Evolutionary conservation across 176 grass and related monocot genomes (phyloP), one percentile per base, ranked within the genome.

Genomic region (Ensete glaucum): DNA sequence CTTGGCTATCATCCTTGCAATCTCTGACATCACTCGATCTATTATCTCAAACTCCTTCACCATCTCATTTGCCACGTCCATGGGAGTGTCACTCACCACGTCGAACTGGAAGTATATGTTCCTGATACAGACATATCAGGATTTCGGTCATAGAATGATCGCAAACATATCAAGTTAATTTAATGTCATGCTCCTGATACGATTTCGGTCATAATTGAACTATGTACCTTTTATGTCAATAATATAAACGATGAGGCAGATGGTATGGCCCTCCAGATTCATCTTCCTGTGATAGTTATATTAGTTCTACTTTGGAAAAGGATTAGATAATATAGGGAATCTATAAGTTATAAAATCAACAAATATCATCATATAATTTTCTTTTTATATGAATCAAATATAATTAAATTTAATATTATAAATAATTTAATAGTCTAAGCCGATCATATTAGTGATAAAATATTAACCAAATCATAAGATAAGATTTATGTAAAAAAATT

Each of bases 81-180:
- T 81, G 16, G 90, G 88, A 1, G 95, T 99, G 72, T 99, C 95
- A 68, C 72, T 78, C 7, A 14, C 57, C 11, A 87, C 50, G 62
- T 99, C 88, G 77, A 94, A 99, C 29, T 90, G 95, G 64, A 99
- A 94, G 78, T 99, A 94, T 76, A 99, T 99, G 84, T 91, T 94
- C 50, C 86, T n/a, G n/a, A n/a, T n/a, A n/a, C n/a, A n/a, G n/a
- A n/a, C n/a, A n/a, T n/a, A n/a, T n/a, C n/a, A n/a, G n/a, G n/a
- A n/a, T n/a, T n/a, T n/a, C n/a, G n/a, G n/a, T n/a, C n/a, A n/a
- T n/a, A n/a, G n/a, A n/a, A 22, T 10, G 20, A 55, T 53, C 2
- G 1, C 19, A 50, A 3, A 19, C 52, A 17, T 1, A 29, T 54
- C 20, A 15, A 17, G 17, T 55, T 34, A 19, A 20, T 71, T 1